Base-by-base conservation (phyloP, 2,329 filamentous ascomycete genomes). In the Lecanoromycetidae sp. region DNA sequence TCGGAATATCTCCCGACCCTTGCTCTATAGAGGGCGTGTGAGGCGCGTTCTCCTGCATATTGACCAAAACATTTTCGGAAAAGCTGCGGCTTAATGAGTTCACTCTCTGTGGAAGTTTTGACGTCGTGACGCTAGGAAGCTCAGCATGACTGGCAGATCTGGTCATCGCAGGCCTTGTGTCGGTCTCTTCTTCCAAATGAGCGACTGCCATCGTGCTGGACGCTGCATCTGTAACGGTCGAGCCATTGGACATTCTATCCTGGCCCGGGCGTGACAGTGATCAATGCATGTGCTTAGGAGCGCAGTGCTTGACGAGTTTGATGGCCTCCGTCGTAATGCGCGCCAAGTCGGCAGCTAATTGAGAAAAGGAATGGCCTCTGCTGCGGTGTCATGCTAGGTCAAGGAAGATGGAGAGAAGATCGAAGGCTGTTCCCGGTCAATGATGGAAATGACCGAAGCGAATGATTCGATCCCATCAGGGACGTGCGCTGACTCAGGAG, bases 141-240 rank as follows among this genome's bases (percentile, higher is more conserved):
- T 72, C 69, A 38, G 71, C 75, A 60, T 75, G 79, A 56, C 76
- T 79, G 26, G 76, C 76, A 39, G 76, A 71, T 48, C 75, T 69
- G 23, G 70, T 69, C 25, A 79, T 48, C 17, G 42, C 30, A 19
- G 45, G 22, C 15, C 27, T 40, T 5, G 34, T 7, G 15, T 30
- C 34, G 20, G 41, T 36, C 17, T 40, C n/a, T 15, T 7, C 19
- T 26, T n/a, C 13, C 9, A 15, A 23, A 41, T 33, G 27, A 26
- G 32, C 26, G 9, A 10, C 33, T 13, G 36, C n/a, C 7, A 20
- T 17, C 19, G 41, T 20, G 30, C 22, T 41, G 17, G 22, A 41
- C 35, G 41, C 13, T 17, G 37, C 23, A 15, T 29, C 27, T 29
- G 35, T 23, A 12, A 25, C 19, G 41, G 17, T 35, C 13, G 36